A percentile compares a stretch with the other conserved stretches of the same genome.
Evolutionary conservation across 345 rosid genomes (phyloP).

Genomic region (Hypericum perforatum): DNA sequence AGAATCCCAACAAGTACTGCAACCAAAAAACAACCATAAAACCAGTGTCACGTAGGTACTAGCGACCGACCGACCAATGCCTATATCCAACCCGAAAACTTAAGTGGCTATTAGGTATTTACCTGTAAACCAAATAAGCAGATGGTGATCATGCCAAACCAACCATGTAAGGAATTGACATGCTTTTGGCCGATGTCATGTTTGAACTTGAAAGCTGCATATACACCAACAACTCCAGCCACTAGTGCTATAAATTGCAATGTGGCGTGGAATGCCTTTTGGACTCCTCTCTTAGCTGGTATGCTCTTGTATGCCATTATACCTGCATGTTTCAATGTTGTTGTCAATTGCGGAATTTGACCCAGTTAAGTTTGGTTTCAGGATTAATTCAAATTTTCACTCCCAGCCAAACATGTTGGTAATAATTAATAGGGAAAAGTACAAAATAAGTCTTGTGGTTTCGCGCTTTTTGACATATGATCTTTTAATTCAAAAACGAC

Average conservation of each 20-base stretch:
- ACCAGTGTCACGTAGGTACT: too few species aligned
- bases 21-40: not conserved
- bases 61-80: too few species aligned
- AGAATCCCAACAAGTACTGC: slow-evolving; percentile 38
- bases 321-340: slow-evolving; percentile 16
- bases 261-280: slow-evolving; percentile 23
- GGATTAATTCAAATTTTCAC: too few species aligned
- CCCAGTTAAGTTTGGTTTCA: too few species aligned
- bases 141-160: slow-evolving; percentile 50
- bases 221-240: slow-evolving; percentile 33
- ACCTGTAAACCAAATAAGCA: slow-evolving; percentile 41
- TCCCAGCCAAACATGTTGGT: too few species aligned
- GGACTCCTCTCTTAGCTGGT: slow-evolving; percentile 23
- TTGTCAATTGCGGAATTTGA: too few species aligned
- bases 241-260: slow-evolving; percentile 32
- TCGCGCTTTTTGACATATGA: too few species aligned
- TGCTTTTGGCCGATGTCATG: slow-evolving; percentile 15
- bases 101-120: not conserved
- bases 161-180: slow-evolving; percentile 35
- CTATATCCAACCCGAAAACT: too few species aligned
- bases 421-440: too few species aligned
- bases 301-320: slow-evolving; percentile 43
- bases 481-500: too few species aligned
- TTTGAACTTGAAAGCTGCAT: slow-evolving; percentile 32
- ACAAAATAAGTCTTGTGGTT: too few species aligned